Evolutionary conservation across 2,329 filamentous ascomycete species (phyloP).

Genomic region (Trichoderma simmonsii): DNA sequence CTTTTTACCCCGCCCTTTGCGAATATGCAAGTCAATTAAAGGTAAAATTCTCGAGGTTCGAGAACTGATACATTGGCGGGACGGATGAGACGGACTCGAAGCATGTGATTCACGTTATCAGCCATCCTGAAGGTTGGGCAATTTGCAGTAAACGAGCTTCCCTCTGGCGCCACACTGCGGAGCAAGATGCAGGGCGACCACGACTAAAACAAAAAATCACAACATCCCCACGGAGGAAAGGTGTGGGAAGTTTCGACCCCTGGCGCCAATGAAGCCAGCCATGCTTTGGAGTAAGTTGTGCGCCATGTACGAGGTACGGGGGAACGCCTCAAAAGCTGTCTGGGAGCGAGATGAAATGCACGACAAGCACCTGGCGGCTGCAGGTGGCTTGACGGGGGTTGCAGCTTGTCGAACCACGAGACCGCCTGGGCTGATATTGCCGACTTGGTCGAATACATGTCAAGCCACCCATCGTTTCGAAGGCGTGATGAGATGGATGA

Average conservation of each 20-base stretch:
- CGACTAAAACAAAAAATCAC: neutral
- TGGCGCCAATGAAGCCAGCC: slow-evolving; percentile 8
- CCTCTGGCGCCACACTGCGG: slow-evolving; percentile 11
- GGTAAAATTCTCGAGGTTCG: neutral
- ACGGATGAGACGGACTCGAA: slow-evolving; percentile 8
- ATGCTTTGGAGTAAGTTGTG: neutral
- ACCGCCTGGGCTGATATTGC: slow-evolving; percentile 16
- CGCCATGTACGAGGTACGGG: slow-evolving; percentile 8
- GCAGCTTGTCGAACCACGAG: slow-evolving; percentile 17
- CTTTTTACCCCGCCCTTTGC: slow-evolving; percentile 18
- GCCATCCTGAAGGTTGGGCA: slow-evolving; percentile 4
- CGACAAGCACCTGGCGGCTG: slow-evolving; percentile 12
- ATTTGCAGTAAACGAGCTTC: slow-evolving; percentile 9
- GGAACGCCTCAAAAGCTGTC: neutral
- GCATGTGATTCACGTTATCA: slow-evolving; percentile 19
- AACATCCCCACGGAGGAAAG: neutral
- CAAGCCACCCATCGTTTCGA: neutral
- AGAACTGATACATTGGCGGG: slow-evolving; percentile 3
- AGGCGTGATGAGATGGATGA: neutral
- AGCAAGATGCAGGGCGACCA: slow-evolving; percentile 16
- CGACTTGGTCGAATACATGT: neutral
- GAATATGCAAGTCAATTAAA: slow-evolving; percentile 15
- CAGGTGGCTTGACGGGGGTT: slow-evolving; percentile 10
- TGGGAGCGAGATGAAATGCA: slow-evolving; percentile 13
- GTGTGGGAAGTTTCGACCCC: neutral